phyloP scores from a whole-genome alignment of 2,329 filamentous ascomycete species.

The Cladophialophora chaetospira region DNA sequence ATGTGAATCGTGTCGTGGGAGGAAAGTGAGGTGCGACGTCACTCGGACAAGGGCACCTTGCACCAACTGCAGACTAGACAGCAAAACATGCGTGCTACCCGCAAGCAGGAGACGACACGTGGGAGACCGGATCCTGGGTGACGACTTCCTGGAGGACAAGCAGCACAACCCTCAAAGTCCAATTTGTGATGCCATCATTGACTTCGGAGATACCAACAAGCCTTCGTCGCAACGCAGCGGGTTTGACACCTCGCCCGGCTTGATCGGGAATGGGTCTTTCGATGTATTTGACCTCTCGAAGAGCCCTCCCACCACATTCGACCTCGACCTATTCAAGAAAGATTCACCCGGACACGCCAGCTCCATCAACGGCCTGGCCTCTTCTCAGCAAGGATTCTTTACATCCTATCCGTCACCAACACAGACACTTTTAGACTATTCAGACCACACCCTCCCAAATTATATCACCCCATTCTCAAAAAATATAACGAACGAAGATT shows the following conservation, averaged over 20 bases:
- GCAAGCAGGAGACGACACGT: constrained; percentile 73
- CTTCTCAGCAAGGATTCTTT: constrained; percentile 43
- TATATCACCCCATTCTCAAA: constrained; percentile 79
- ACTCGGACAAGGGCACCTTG: constrained; percentile 82
- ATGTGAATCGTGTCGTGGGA: constrained; percentile 81
- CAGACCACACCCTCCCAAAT: constrained; percentile 55
- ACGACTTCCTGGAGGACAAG: constrained; percentile 16
- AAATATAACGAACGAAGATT: constrained; percentile 76
- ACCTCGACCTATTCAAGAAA: not conserved
- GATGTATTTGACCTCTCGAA: constrained; percentile 9
- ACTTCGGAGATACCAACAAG: constrained; percentile 19
- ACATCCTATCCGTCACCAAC: constrained; percentile 45
- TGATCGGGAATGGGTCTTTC: not conserved
- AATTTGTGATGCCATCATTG: constrained; percentile 26
- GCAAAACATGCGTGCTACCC: constrained; percentile 61
- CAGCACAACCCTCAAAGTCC: constrained; percentile 15
- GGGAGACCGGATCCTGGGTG: constrained; percentile 27
- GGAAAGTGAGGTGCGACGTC: constrained; percentile 93
- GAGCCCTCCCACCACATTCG: not conserved
- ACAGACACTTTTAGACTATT: constrained; percentile 50
- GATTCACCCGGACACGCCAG: constrained; percentile 40
- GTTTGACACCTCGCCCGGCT: not conserved
- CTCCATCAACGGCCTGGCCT: too few relatives aligned
- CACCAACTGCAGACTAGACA: constrained; percentile 72
- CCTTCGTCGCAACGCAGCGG: not conserved